Percentiles rank a stretch among this genome's conserved stretches.
phyloP scores from a whole-genome alignment of 495 filamentous ascomycete genomes.

The Penicillium goetzii region DNA sequence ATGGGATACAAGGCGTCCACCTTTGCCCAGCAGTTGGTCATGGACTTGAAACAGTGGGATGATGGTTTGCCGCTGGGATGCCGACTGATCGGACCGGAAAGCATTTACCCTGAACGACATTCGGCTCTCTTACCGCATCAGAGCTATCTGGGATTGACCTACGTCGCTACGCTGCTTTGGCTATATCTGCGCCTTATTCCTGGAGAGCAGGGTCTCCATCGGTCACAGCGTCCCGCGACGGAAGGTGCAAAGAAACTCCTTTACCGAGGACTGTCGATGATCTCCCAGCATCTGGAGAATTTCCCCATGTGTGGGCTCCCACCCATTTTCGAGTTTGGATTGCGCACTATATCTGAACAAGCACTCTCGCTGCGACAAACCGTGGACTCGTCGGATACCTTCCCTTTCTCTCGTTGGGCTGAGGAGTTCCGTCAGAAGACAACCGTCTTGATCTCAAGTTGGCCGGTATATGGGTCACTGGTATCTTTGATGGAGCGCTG shows the following conservation, averaged over 20 bases:
- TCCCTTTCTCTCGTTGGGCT: conserved; percentile 46
- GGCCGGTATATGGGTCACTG: conserved; percentile 46
- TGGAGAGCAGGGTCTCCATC: conserved; percentile 38
- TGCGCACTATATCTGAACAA: conserved; percentile 47
- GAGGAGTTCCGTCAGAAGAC: conserved; percentile 44
- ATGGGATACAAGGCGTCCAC: conserved; percentile 37
- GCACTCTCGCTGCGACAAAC: conserved; percentile 40
- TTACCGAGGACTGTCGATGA: conserved; percentile 45
- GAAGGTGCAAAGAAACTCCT: conserved; percentile 52
- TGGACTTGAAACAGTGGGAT: conserved; percentile 48
- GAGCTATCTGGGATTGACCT: conserved; percentile 51
- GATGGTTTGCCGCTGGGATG: conserved; percentile 47
- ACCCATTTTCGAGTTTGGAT: conserved; percentile 48
- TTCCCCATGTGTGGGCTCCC: conserved; percentile 53
- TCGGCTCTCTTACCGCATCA: conserved; percentile 54
- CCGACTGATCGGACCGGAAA: conserved; percentile 47
- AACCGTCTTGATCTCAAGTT: conserved; percentile 31
- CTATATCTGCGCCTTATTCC: conserved; percentile 47
- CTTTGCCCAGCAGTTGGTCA: conserved; percentile 47
- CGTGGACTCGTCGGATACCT: conserved; percentile 37
- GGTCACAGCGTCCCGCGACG: conserved; percentile 42
- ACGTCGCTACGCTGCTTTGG: conserved; percentile 50
- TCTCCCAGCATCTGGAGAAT: conserved; percentile 52
- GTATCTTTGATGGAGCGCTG: conserved; percentile 39
- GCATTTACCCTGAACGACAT: conserved; percentile 47